phyloP scores from a whole-genome alignment of 2,329 filamentous ascomycete genomes.

The Talaromyces sp. region DNA sequence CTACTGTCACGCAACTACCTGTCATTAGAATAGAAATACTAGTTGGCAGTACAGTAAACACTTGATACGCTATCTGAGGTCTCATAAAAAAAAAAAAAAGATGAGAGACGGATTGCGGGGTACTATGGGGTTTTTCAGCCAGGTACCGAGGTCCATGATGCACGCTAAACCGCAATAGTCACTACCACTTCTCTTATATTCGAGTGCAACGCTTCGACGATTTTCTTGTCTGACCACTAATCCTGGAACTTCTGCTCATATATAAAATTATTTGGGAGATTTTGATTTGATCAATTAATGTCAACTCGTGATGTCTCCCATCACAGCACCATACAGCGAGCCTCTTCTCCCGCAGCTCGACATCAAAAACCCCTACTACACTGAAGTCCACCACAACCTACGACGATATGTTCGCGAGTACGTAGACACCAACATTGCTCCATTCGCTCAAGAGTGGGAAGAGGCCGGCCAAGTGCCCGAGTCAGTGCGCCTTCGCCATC shows the following conservation, averaged over 20 bases:
- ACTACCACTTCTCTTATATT: neutral
- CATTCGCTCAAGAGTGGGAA: constrained; percentile 60
- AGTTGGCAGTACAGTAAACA: too few relatives aligned
- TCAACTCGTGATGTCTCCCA: constrained; percentile 8
- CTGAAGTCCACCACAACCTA: constrained; percentile 53
- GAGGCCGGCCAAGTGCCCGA: constrained; percentile 47
- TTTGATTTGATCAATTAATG: neutral
- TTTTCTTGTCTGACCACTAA: neutral
- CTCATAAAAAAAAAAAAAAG: too few relatives aligned
- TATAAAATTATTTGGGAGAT: neutral
- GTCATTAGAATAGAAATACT: too few relatives aligned
- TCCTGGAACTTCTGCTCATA: neutral
- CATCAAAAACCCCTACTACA: constrained; percentile 52
- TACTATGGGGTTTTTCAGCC: neutral
- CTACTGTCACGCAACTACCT: too few relatives aligned
- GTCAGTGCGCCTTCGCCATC: constrained; percentile 32
- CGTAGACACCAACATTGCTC: constrained; percentile 53
- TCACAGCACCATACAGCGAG: constrained; percentile 34
- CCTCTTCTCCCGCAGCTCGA: constrained; percentile 43
- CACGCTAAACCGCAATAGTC: neutral
- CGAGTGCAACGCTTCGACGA: neutral
- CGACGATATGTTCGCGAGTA: constrained; percentile 54
- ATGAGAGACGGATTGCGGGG: neutral
- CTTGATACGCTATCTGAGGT: too few relatives aligned
- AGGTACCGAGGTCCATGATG: constrained; percentile 5